A percentile compares a stretch with the other conserved stretches of the same genome.
These are phyloP conservation scores for Vigna hirtella DNA, from an alignment of 306 rosid genomes.

Conservation along the genomic window DNA sequence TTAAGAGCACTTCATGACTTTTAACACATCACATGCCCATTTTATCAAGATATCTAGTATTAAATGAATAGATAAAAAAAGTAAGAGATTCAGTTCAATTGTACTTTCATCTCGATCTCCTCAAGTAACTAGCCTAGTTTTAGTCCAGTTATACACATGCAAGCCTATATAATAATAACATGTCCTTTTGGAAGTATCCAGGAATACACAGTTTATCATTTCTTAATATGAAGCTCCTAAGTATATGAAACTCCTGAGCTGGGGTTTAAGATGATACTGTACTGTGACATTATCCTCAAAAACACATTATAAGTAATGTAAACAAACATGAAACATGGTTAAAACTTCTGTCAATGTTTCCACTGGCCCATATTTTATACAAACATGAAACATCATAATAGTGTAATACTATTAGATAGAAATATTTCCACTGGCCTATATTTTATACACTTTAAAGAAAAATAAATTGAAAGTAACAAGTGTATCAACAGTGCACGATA, in stretches of 20 bases:
- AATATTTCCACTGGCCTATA: background rate
- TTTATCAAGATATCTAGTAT: conserved; percentile 44
- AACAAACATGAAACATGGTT: background rate
- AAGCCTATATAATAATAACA: conserved; percentile 29
- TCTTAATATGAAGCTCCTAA: background rate
- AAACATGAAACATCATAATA: too few species aligned
- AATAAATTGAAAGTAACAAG: background rate
- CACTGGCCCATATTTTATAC: too few species aligned
- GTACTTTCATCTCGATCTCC: conserved; percentile 67
- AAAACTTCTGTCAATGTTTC: background rate
- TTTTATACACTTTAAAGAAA: background rate
- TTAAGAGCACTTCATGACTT: conserved; percentile 18
- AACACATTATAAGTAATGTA: background rate
- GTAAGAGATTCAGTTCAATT: conserved; percentile 50
- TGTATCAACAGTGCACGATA: background rate
- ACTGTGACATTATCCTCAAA: background rate
- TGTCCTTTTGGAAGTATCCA: conserved; percentile 26
- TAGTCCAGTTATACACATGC: conserved; percentile 49
- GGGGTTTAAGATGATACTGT: background rate
- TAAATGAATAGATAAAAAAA: conserved; percentile 43
- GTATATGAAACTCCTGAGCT: background rate
- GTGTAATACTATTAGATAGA: background rate
- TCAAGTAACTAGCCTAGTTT: conserved; percentile 55
- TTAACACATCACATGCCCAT: conserved; percentile 43
- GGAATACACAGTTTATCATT: background rate